A percentile compares a stretch with the other conserved stretches of the same genome.
Evolutionary conservation across 2,329 filamentous ascomycete genomes (phyloP).

Genomic region (Blastomyces emzantsi): DNA sequence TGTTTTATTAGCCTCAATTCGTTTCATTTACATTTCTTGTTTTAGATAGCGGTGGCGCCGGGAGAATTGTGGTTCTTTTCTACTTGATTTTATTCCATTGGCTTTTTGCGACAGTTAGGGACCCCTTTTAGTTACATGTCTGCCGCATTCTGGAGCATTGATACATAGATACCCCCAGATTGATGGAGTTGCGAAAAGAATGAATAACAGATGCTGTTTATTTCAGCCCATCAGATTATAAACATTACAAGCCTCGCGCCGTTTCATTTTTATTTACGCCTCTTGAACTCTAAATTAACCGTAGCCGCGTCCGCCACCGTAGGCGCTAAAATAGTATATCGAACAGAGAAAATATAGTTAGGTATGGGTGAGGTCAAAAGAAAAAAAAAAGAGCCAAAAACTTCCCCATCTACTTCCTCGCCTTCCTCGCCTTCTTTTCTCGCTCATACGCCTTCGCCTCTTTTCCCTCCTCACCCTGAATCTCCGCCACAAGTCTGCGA

Average conservation of each 20-base stretch:
- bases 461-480: constrained; percentile 84
- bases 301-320: background rate
- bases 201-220: background rate
- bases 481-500: constrained; percentile 82
- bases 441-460: constrained; percentile 84
- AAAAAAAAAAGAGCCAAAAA: background rate
- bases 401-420: constrained; percentile 39
- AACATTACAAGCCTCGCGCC: background rate
- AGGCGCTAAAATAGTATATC: background rate
- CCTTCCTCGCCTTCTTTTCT: constrained; percentile 68
- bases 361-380: background rate
- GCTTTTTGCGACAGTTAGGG: background rate
- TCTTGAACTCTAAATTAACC: background rate
- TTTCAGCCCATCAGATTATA: background rate
- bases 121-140: background rate
- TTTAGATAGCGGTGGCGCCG: background rate
- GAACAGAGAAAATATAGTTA: background rate
- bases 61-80: background rate
- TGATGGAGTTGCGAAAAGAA: background rate
- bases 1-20: background rate
- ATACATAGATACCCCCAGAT: background rate
- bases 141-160: background rate
- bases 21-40: background rate
- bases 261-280: background rate
- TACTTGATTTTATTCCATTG: background rate